Evolutionary conservation across 2,329 filamentous ascomycete genomes (phyloP).

Genomic region (Amesomyces nigricolor): DNA sequence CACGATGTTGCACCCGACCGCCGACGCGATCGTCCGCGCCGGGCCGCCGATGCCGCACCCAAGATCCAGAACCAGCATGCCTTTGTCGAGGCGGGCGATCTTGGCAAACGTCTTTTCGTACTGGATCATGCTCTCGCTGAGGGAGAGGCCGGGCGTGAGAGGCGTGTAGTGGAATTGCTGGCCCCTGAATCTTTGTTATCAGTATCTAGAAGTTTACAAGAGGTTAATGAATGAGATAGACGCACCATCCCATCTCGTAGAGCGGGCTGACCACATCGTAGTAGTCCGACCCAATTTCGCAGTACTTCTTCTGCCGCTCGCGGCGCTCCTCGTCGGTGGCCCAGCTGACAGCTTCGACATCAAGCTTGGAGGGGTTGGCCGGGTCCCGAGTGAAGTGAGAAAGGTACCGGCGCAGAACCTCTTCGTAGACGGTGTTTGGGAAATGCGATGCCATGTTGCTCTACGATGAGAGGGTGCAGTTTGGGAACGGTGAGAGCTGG

Average conservation of each 20-base stretch:
- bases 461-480: not conserved
- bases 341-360: slow-evolving; percentile 14
- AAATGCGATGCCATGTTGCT: slow-evolving; percentile 7
- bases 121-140: slow-evolving; percentile 65
- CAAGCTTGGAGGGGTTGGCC: slow-evolving; percentile 7
- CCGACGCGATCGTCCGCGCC: slow-evolving; percentile 68
- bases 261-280: slow-evolving; percentile 69
- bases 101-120: slow-evolving; percentile 75
- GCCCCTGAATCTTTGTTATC: slow-evolving; percentile 40
- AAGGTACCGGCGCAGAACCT: slow-evolving; percentile 12
- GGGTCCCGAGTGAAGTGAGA: slow-evolving; percentile 12
- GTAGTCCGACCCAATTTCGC: slow-evolving; percentile 38
- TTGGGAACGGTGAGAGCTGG: not conserved
- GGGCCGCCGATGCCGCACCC: slow-evolving; percentile 74
- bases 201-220: not conserved
- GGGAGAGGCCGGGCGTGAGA: slow-evolving; percentile 63
- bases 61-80: slow-evolving; percentile 66
- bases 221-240: not conserved
- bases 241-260: slow-evolving; percentile 62
- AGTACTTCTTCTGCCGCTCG: slow-evolving; percentile 13
- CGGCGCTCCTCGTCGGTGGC: slow-evolving; percentile 16
- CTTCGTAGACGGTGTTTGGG: slow-evolving; percentile 7
- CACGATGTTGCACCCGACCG: slow-evolving; percentile 61
- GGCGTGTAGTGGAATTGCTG: slow-evolving; percentile 75
- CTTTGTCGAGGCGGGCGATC: slow-evolving; percentile 59